A percentile compares a stretch with the other conserved stretches of the same genome.
These are phyloP conservation scores for Lepidium didymum DNA, from an alignment of 345 rosid genomes.

Conservation along the genomic window DNA sequence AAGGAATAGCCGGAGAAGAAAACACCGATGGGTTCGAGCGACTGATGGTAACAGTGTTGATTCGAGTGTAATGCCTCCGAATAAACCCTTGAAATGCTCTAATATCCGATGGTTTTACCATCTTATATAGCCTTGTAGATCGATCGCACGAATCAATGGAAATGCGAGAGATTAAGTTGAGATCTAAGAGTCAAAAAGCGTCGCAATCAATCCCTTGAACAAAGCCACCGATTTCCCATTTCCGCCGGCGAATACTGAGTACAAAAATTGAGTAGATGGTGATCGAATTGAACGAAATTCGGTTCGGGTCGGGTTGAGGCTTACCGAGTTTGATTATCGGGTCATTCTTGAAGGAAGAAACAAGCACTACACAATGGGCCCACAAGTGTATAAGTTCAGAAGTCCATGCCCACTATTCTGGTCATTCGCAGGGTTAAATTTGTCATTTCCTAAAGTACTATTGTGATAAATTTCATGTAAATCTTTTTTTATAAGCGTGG, in stretches of 20 bases:
- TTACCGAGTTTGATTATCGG: background rate
- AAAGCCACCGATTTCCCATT: constrained; percentile 8
- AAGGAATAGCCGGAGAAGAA: constrained; percentile 16
- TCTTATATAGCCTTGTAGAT: constrained; percentile 7
- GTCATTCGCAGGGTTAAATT: constrained; percentile 10
- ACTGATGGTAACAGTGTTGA: constrained; percentile 23
- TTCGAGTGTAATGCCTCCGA: constrained; percentile 29
- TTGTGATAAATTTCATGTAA: too few species aligned
- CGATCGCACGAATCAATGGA: constrained; percentile 1
- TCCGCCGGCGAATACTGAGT: background rate
- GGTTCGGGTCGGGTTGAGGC: background rate
- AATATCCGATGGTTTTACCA: constrained; percentile 41
- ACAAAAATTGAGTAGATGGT: background rate
- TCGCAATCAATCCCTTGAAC: background rate
- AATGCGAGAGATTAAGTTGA: background rate
- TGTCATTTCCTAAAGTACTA: background rate
- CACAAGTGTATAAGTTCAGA: constrained; percentile 13
- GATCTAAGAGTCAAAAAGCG: background rate
- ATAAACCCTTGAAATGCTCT: constrained; percentile 37
- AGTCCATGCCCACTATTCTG: constrained; percentile 17
- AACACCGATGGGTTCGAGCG: constrained; percentile 26
- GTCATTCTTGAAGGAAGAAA: constrained; percentile 24
- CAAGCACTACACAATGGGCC: constrained; percentile 6
- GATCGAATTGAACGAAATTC: background rate
- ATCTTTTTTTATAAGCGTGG: too few species aligned